Base-by-base conservation (phyloP, 306 rosid genomes). In the Myrica gale region DNA sequence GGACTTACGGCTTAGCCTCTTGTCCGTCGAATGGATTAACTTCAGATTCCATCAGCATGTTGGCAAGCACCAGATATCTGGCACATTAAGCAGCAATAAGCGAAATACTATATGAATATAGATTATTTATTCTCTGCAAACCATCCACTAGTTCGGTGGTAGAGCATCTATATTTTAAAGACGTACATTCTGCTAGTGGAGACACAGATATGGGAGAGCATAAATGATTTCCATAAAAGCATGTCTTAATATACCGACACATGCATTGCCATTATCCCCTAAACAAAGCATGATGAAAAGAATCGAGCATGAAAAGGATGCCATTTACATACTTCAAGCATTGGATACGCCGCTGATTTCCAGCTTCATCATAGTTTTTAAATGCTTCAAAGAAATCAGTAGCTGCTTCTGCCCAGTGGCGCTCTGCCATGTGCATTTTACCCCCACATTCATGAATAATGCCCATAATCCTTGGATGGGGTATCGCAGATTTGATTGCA, bases 381-480 rank as follows among this genome's bases (percentile, higher is more conserved):
- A 93, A 93, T 67, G 97, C 98, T 86, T 93, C 98, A 87, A 93
- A 91, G 77, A 93, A 93, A 86, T 91, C 98, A 0, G 99, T 95
- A 15, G 99, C 97, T 12, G 97, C 99, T 42, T 95, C 99, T 13
- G 92, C 93, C 99, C 99, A 95, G 74, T 92, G 99, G 71, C 97
- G 96, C 92, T 95, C 99, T 32, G 97, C 93, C 99, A 95, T 95
- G 70, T 95, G 97, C 99, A 95, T 95, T 85, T 95, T 95, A 60
- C 99, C 99, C 74, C 99, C 99, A 73, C 97, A 95, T 84, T 95
- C 99, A 56, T 91, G 96, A 81, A 95, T 95, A 75, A 95, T 95
- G 52, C 99, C 99, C 97, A 95, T 95, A 61, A 95, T 95, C 73
- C 99, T 86, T 65, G 99, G 99, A 92, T 95, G 97, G 80, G 97